Evolutionary conservation across 371 early-diverging fungal species (phyloP).

Genomic region (Lichtheimia corymbifera): DNA sequence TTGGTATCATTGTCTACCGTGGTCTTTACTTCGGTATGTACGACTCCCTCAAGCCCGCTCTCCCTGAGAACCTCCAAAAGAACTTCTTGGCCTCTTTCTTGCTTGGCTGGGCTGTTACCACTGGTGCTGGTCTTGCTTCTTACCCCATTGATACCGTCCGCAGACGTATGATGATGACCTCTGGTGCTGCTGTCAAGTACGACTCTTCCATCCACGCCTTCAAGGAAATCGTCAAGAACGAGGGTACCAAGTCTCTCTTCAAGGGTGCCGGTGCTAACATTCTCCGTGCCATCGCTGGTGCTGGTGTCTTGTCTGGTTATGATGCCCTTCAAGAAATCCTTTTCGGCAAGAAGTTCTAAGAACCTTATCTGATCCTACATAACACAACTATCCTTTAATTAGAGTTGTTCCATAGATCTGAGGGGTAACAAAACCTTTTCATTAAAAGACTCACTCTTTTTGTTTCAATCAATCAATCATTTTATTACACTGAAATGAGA

Average conservation of each 20-base stretch:
- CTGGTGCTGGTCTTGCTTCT: slow-evolving; percentile 67
- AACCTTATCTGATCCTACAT: slow-evolving; percentile 15
- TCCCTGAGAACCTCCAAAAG: slow-evolving; percentile 54
- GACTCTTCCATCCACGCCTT: slow-evolving; percentile 68
- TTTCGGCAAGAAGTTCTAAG: slow-evolving; percentile 60
- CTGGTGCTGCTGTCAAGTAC: slow-evolving; percentile 79
- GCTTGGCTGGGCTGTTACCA: slow-evolving; percentile 76
- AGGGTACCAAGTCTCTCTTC: slow-evolving; percentile 76
- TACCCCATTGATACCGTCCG: slow-evolving; percentile 93
- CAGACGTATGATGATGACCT: slow-evolving; percentile 88
- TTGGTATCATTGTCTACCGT: slow-evolving; percentile 82
- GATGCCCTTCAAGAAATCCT: slow-evolving; percentile 64
- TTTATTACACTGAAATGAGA: background rate
- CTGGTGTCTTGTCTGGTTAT: slow-evolving; percentile 76
- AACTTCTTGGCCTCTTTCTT: slow-evolving; percentile 69
- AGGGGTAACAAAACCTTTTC: background rate
- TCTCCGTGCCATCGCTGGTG: slow-evolving; percentile 80
- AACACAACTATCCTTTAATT: background rate
- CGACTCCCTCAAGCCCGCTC: slow-evolving; percentile 74
- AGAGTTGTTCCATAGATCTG: slow-evolving; percentile 4
- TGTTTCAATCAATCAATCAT: background rate
- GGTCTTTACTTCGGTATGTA: slow-evolving; percentile 83
- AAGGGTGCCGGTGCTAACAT: slow-evolving; percentile 88
- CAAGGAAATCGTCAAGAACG: slow-evolving; percentile 67
- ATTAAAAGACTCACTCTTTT: background rate